Evolutionary conservation across 306 rosid species (phyloP).

Genomic region (Vachellia collinsii): DNA sequence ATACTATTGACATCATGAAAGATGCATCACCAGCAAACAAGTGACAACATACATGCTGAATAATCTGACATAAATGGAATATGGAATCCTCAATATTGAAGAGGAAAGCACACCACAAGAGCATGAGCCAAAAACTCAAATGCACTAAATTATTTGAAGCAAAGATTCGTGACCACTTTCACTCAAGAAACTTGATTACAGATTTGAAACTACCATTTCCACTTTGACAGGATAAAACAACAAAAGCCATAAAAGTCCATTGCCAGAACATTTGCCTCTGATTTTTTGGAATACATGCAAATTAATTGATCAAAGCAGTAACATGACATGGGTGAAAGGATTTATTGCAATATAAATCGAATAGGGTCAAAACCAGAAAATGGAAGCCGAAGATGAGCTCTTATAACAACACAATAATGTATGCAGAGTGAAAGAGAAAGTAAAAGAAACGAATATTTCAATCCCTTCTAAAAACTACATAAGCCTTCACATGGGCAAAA

Average conservation of each 20-base stretch:
- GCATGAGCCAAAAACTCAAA: not conserved
- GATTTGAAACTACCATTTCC: not conserved
- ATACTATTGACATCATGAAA: not conserved
- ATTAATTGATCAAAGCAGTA: constrained; percentile 28
- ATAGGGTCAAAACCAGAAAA: constrained; percentile 21
- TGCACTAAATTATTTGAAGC: not conserved
- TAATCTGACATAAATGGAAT: not conserved
- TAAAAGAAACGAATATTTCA: constrained; percentile 12
- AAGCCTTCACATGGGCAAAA: not conserved
- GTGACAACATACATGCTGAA: not conserved
- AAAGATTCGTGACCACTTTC: not conserved
- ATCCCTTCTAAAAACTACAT: constrained; percentile 1
- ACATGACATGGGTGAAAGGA: not conserved
- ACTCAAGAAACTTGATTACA: not conserved
- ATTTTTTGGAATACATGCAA: not conserved
- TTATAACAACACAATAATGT: not conserved
- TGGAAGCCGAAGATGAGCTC: constrained; percentile 6
- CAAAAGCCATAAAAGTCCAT: not conserved
- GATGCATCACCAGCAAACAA: not conserved
- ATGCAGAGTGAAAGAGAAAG: not conserved
- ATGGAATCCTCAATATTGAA: not conserved
- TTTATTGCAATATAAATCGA: not conserved
- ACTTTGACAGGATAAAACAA: not conserved
- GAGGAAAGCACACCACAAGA: not conserved
- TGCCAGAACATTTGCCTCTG: not conserved